phyloP scores from a whole-genome alignment of 495 filamentous ascomycete genomes.

The Tuber brumale region DNA sequence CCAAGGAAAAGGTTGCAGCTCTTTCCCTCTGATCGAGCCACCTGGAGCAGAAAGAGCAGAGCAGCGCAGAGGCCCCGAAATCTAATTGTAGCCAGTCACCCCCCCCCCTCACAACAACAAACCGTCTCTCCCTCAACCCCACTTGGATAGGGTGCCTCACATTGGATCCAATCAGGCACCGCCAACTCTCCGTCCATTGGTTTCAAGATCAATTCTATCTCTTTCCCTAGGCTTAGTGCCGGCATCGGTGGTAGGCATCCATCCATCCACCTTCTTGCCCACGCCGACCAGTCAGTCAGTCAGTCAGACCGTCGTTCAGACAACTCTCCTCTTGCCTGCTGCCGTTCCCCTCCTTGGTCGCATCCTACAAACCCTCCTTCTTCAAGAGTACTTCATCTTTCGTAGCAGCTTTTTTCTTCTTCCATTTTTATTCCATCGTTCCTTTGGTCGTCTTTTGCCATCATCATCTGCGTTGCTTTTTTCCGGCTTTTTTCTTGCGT shows the following conservation, averaged over 20 bases:
- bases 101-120: not conserved
- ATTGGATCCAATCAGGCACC: conserved; percentile 33
- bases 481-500: not conserved
- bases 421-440: not conserved
- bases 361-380: not conserved
- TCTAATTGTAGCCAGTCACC: conserved; percentile 1
- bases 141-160: not conserved
- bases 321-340: conserved; percentile 1
- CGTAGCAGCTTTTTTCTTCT: not conserved
- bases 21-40: conserved; percentile 20
- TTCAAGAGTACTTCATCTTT: not conserved
- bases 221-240: not conserved
- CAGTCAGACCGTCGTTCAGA: conserved; percentile 14
- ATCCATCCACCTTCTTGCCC: conserved; percentile 11
- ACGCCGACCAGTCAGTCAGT: conserved; percentile 26
- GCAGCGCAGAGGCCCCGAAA: conserved; percentile 5
- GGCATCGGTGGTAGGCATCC: conserved; percentile 29
- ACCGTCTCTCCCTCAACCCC: not conserved
- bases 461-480: not conserved
- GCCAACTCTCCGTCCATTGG: conserved; percentile 30
- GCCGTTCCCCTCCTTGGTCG: not conserved
- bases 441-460: not conserved
- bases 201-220: not conserved
- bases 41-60: conserved; percentile 19
- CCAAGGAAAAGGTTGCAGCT: not conserved